Conservation (phyloP, 192 early-diverging fungal species). For the Gaertneriomyces sp. region DNA sequence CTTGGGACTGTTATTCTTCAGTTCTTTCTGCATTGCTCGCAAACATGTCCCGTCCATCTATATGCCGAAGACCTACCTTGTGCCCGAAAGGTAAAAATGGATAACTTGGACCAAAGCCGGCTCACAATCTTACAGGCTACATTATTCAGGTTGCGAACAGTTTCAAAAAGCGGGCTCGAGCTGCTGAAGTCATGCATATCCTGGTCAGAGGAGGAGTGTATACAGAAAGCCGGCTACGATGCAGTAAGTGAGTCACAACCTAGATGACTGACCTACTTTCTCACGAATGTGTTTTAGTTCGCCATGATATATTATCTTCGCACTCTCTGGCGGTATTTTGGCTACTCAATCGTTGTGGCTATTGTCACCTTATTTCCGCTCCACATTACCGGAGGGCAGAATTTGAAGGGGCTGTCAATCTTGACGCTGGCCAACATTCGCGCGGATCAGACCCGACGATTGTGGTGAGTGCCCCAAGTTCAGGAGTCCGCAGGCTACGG, state of each 20-base stretch:
- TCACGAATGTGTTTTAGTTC: slow-evolving; percentile 31
- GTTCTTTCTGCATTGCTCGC: slow-evolving; percentile 64
- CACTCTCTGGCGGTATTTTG: slow-evolving; percentile 64
- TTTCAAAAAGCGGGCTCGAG: slow-evolving; percentile 1
- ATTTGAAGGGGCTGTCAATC: slow-evolving; percentile 47
- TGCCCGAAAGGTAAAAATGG: slow-evolving; percentile 47
- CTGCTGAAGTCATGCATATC: slow-evolving; percentile 11
- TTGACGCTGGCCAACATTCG: slow-evolving; percentile 63
- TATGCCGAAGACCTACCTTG: slow-evolving; percentile 64
- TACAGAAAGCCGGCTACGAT: slow-evolving; percentile 54
- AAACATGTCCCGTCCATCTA: slow-evolving; percentile 65
- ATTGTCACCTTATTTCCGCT: slow-evolving; percentile 66
- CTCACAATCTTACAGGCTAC: neutral
- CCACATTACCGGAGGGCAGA: slow-evolving; percentile 54
- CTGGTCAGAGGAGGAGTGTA: slow-evolving; percentile 9
- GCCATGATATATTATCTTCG: slow-evolving; percentile 74
- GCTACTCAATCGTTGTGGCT: slow-evolving; percentile 51
- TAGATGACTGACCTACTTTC: too few relatives aligned
- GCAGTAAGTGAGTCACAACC: slow-evolving; percentile 12
- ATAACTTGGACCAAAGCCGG: neutral
- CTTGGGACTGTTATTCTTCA: slow-evolving; percentile 35
- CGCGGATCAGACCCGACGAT: slow-evolving; percentile 34
- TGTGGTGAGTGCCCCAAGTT: slow-evolving; percentile 44
- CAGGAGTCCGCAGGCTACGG: too few relatives aligned
- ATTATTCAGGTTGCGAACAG: neutral